phyloP scores from a whole-genome alignment of 1,284 basidiomycete genomes.

The Thelephora terrestris region DNA sequence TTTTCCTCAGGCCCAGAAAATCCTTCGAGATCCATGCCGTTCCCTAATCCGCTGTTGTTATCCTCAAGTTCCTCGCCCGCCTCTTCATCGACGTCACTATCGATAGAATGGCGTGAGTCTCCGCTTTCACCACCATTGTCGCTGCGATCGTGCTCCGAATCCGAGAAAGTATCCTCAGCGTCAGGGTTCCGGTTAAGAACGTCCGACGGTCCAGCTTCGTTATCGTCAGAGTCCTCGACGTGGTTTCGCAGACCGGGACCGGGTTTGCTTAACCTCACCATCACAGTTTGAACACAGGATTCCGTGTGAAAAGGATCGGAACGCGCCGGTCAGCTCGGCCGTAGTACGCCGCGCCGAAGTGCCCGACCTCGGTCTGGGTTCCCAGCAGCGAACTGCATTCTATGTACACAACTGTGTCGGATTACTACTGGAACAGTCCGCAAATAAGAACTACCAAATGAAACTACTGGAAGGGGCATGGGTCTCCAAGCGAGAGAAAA shows the following conservation, averaged over 20 bases:
- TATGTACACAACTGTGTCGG: too few species aligned
- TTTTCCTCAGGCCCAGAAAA: slow-evolving; percentile 45
- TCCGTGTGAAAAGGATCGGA: too few species aligned
- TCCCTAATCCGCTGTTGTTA: slow-evolving; percentile 12
- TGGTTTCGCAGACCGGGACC: not conserved
- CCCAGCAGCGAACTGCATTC: too few species aligned
- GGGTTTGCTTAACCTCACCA: not conserved
- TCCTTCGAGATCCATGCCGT: slow-evolving; percentile 47
- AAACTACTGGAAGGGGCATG: too few species aligned
- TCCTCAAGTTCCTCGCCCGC: slow-evolving; percentile 10
- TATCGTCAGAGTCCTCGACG: not conserved
- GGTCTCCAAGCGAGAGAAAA: too few species aligned
- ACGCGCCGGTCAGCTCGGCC: too few species aligned
- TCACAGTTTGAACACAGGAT: not conserved
- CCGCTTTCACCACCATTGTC: slow-evolving; percentile 14
- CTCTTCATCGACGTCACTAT: slow-evolving; percentile 19
- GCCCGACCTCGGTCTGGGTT: too few species aligned
- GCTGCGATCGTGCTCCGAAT: slow-evolving; percentile 12
- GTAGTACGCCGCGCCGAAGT: too few species aligned
- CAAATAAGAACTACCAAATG: too few species aligned
- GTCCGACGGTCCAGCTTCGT: not conserved
- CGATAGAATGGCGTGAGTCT: slow-evolving; percentile 10
- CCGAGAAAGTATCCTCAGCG: slow-evolving; percentile 19
- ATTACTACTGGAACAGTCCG: too few species aligned
- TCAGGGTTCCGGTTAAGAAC: slow-evolving; percentile 2